A percentile compares a stretch with the other conserved stretches of the same genome.
phyloP scores from a whole-genome alignment of 495 filamentous ascomycete genomes.

The Penicillium angulare region DNA sequence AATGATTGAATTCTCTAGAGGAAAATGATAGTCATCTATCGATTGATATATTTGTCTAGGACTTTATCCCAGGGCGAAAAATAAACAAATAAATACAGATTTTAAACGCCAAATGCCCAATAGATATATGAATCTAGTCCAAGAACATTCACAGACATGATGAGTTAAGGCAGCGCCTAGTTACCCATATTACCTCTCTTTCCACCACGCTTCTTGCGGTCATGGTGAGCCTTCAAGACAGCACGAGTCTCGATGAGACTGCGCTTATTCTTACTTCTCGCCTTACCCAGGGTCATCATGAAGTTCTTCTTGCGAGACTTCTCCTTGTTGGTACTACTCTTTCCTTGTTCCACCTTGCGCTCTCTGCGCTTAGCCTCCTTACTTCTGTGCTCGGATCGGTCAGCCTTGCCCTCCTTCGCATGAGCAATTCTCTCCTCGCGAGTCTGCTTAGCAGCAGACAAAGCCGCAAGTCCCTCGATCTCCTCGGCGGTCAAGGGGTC shows the following conservation, averaged over 20 bases:
- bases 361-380: constrained; percentile 77
- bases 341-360: constrained; percentile 81
- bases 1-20: too few relatives aligned
- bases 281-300: constrained; percentile 95
- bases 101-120: constrained; percentile 7
- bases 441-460: constrained; percentile 69
- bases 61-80: not conserved
- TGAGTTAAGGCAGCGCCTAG: constrained; percentile 2
- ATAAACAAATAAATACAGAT: not conserved
- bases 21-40: too few relatives aligned
- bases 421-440: constrained; percentile 80
- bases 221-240: constrained; percentile 76
- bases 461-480: constrained; percentile 69
- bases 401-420: constrained; percentile 71
- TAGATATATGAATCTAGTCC: constrained; percentile 1
- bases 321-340: constrained; percentile 97
- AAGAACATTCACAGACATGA: not conserved
- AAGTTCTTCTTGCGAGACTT: constrained; percentile 97
- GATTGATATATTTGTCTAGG: too few relatives aligned
- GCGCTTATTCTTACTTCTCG: constrained; percentile 86
- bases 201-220: constrained; percentile 80
- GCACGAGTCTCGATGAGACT: constrained; percentile 80
- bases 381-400: constrained; percentile 73
- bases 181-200: constrained; percentile 65
- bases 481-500: constrained; percentile 82